Conservation (phyloP, 805 yeast species). For the Ogataea sp. region DNA sequence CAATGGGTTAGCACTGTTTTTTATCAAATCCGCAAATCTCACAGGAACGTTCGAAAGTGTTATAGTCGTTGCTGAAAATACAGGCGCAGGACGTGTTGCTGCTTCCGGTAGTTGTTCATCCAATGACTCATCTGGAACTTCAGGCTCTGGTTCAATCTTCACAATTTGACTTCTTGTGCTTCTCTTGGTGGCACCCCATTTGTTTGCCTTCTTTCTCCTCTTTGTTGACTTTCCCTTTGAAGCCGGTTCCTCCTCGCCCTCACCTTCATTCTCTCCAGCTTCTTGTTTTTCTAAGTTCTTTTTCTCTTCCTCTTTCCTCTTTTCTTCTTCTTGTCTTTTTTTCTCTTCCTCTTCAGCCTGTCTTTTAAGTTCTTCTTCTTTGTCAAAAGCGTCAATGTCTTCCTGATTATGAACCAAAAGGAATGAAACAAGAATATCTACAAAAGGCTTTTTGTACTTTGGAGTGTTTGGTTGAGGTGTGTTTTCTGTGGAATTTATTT, state of each 20-base stretch:
- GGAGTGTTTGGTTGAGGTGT: too few relatives aligned
- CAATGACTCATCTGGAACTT: conserved; percentile 12
- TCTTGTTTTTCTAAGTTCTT: conserved; percentile 13
- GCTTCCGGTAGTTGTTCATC: conserved; percentile 14
- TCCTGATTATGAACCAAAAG: conserved; percentile 42
- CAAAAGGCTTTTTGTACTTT: conserved; percentile 14
- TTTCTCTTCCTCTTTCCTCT: conserved; percentile 13
- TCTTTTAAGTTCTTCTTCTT: conserved; percentile 23
- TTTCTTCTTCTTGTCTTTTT: conserved; percentile 17
- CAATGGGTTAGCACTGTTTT: conserved; percentile 53
- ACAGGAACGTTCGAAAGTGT: conserved; percentile 57
- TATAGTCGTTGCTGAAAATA: conserved; percentile 58
- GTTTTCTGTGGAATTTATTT: not conserved
- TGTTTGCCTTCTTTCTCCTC: conserved; percentile 18
- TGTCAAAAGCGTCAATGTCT: conserved; percentile 40
- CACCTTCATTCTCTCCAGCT: conserved; percentile 18
- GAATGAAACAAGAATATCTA: conserved; percentile 40
- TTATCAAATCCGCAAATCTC: conserved; percentile 54
- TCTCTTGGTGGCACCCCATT: conserved; percentile 21
- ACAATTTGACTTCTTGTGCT: conserved; percentile 16
- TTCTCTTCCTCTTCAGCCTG: conserved; percentile 18
- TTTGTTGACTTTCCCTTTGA: too few relatives aligned
- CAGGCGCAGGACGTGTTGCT: conserved; percentile 34
- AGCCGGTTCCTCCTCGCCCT: conserved; percentile 14
- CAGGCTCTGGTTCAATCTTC: conserved; percentile 9